phyloP scores from a whole-genome alignment of 139 green algal genomes.

The Chlorella ohadii region DNA sequence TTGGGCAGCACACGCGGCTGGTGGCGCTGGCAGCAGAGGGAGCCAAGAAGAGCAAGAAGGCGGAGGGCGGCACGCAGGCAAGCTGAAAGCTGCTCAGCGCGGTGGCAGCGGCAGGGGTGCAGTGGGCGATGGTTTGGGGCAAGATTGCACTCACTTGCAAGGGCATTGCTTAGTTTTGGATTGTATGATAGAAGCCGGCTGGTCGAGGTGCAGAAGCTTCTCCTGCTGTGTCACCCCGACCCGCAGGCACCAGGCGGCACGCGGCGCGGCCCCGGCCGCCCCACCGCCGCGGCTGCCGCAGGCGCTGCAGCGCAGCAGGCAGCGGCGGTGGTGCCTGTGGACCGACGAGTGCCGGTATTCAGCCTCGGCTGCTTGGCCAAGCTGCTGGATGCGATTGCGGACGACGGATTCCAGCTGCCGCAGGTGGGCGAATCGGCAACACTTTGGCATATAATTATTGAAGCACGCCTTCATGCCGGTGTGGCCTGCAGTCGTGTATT shows the following conservation, averaged over 20 bases:
- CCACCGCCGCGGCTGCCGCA: not conserved
- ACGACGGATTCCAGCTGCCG: conserved; percentile 1
- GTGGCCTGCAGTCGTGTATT: too few species aligned
- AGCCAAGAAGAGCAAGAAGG: too few species aligned
- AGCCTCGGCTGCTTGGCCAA: conserved; percentile 21
- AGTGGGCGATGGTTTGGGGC: too few species aligned
- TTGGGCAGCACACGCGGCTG: conserved; percentile 49
- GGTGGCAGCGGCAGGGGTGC: too few species aligned
- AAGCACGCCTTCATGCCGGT: too few species aligned
- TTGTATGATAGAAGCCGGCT: too few species aligned
- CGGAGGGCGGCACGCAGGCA: conserved; percentile 4
- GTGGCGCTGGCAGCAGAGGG: conserved; percentile 33
- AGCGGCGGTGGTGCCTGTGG: conserved; percentile 9
- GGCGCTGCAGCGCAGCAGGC: not conserved
- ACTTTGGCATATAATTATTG: too few species aligned
- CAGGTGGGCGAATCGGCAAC: not conserved
- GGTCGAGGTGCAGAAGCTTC: too few species aligned
- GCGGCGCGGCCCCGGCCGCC: not conserved
- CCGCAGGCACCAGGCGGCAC: conserved; percentile 19
- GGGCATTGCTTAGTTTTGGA: too few species aligned
- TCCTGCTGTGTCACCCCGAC: too few species aligned
- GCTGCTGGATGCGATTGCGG: conserved; percentile 1
- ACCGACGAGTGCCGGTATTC: conserved; percentile 35
- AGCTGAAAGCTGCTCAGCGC: not conserved
- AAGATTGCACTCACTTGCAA: too few species aligned